phyloP scores from a whole-genome alignment of 257 asterid species.

The Solanum rostratum region DNA sequence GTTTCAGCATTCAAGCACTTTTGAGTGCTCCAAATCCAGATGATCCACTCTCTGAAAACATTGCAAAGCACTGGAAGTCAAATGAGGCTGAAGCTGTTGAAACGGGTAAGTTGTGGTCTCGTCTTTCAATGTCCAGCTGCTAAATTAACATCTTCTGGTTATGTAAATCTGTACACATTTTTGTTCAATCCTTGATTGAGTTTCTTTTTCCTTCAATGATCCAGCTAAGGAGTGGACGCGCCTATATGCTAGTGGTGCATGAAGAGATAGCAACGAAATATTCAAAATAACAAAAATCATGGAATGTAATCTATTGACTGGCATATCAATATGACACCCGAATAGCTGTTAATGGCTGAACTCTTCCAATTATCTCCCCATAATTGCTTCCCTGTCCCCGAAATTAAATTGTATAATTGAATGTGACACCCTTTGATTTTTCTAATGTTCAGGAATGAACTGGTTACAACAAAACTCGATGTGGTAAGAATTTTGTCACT shows the following conservation, averaged over 20 bases:
- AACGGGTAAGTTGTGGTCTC: conserved; percentile 46
- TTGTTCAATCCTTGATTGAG: neutral
- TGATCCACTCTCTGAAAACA: conserved; percentile 97
- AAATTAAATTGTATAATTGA: conserved; percentile 34
- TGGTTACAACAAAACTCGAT: neutral
- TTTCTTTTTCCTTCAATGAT: conserved; percentile 1
- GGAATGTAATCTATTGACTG: neutral
- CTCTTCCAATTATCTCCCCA: neutral
- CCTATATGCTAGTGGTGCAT: conserved; percentile 85
- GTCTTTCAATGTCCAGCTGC: neutral
- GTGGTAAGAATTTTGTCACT: neutral
- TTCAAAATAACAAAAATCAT: neutral
- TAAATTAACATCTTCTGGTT: neutral
- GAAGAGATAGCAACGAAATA: conserved; percentile 2
- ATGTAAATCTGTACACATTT: neutral
- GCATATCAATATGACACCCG: neutral
- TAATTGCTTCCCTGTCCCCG: neutral
- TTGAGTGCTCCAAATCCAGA: conserved; percentile 98
- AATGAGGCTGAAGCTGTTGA: conserved; percentile 98
- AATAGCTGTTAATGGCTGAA: neutral
- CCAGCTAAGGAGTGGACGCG: conserved; percentile 95
- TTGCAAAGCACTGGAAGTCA: conserved; percentile 97
- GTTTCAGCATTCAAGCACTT: conserved; percentile 93
- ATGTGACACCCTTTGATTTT: conserved; percentile 4
- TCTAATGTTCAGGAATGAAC: neutral